A percentile compares a stretch with the other conserved stretches of the same genome.
Conservation (phyloP, 2,329 filamentous ascomycete species). For the Aspergillus sp. region DNA sequence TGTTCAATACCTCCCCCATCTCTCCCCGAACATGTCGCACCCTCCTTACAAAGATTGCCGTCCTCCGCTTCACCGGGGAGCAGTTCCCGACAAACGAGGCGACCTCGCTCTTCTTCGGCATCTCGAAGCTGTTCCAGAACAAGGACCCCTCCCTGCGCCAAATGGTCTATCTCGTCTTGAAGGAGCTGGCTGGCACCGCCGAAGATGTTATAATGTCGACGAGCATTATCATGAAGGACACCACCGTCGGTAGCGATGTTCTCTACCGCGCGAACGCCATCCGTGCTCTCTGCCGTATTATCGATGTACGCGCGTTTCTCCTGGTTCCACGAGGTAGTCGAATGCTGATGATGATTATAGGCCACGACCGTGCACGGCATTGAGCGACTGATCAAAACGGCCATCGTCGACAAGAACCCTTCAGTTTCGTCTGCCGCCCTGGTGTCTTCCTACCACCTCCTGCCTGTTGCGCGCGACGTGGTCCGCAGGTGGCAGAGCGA, state of each 20-base stretch:
- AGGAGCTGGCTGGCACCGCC: constrained; percentile 89
- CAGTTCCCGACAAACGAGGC: constrained; percentile 96
- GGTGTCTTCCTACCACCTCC: constrained; percentile 93
- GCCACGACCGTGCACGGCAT: constrained; percentile 94
- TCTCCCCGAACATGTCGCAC: constrained; percentile 96
- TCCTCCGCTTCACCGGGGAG: constrained; percentile 93
- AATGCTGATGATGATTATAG: constrained; percentile 36
- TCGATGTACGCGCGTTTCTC: constrained; percentile 60
- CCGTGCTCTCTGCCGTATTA: constrained; percentile 87
- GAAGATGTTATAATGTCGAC: constrained; percentile 99
- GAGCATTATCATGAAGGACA: constrained; percentile 99
- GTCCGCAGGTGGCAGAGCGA: constrained; percentile 97
- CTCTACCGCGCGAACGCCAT: constrained; percentile 95
- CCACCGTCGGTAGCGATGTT: constrained; percentile 85
- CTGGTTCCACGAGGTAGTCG: neutral
- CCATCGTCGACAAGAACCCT: constrained; percentile 97
- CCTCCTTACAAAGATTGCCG: constrained; percentile 90
- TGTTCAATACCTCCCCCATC: constrained; percentile 96
- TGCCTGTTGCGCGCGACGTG: constrained; percentile 90
- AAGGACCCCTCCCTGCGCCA: constrained; percentile 96
- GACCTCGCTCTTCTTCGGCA: constrained; percentile 96
- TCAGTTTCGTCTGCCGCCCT: constrained; percentile 93
- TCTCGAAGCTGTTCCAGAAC: constrained; percentile 98
- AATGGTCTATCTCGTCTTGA: constrained; percentile 97
- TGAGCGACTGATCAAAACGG: constrained; percentile 96